Base-by-base conservation (phyloP, 495 filamentous ascomycete species). In the Penicillium waksmanii region DNA sequence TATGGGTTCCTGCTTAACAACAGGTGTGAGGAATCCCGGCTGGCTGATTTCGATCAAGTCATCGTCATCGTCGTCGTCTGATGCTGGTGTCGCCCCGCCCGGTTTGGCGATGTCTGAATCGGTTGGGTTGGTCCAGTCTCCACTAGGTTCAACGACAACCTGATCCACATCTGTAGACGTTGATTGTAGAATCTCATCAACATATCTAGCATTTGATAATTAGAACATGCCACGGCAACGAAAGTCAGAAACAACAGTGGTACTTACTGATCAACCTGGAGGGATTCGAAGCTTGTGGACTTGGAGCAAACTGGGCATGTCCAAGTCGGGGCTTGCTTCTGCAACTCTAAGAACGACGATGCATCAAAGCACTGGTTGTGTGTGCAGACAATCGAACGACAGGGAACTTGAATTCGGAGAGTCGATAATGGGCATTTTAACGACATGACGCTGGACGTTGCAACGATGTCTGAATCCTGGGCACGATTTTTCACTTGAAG, bases 341-440 rank as follows among this genome's bases (percentile, higher is more conserved):
- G 93, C 38, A 98, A 70, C 64, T 96, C 91, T 13, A 98, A 79
- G 64, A 96, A 98, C 3, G 92, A 96, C 3, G 85, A 85, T n/a
- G 88, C 95, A 72, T 98, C 95, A 69, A 98, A 98, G 66, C 95
- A 98, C 65, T 95, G 91, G 42, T 93, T 92, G 74, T 98, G 95
- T 8, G 82, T 89, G 71, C 95, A 98, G 21, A 87, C 68, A 9
- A 85, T 80, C 2, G 89, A 92, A 42, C 95, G 87, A 64, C 91
- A 90, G 9, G 95, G 95, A 21, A 89, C 78, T 25, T 85, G 81
- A 34, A 98, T 89, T 56, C 92, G 84, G 56, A 91, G 80, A 17
- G 91, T 95, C 3, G 91, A 94, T 12, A 98, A 73, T 1, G 96
- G 95, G 66, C 95, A 97, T 69, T 95, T 96, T 15, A 98, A 77